These are phyloP conservation scores for Lunularia cruciata DNA, from an alignment of 225 moss, liverwort and hornwort species.

Conservation along the genomic window DNA sequence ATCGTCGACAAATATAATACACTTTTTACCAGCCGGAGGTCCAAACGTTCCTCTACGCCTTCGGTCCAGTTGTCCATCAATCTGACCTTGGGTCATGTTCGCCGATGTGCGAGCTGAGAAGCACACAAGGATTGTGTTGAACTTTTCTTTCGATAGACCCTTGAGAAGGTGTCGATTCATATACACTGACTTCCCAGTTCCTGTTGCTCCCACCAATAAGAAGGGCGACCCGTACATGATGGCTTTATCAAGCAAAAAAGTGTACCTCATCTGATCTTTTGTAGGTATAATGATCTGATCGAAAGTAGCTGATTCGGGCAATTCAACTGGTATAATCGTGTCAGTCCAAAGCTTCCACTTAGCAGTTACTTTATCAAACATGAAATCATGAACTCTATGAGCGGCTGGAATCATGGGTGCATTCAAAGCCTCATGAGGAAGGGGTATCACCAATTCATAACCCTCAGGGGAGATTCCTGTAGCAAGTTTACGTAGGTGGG, in stretches of 20 bases:
- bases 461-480: slow-evolving; percentile 56
- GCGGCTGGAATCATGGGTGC: slow-evolving; percentile 66
- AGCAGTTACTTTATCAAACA: slow-evolving; percentile 78
- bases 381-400: slow-evolving; percentile 57
- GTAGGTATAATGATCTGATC: slow-evolving; percentile 87
- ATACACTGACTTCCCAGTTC: slow-evolving; percentile 81
- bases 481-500: slow-evolving; percentile 54
- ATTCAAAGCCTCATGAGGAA: slow-evolving; percentile 47
- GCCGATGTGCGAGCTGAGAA: slow-evolving; percentile 77
- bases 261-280: slow-evolving; percentile 82
- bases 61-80: slow-evolving; percentile 75
- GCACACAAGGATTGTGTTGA: slow-evolving; percentile 62
- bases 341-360: slow-evolving; percentile 77
- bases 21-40: slow-evolving; percentile 62
- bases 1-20: slow-evolving; percentile 80
- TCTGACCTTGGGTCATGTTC: slow-evolving; percentile 85
- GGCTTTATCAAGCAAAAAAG: slow-evolving; percentile 68
- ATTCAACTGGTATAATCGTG: slow-evolving; percentile 64
- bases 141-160: slow-evolving; percentile 63
- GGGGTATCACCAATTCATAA: slow-evolving; percentile 56
- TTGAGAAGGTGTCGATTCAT: slow-evolving; percentile 65
- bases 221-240: slow-evolving; percentile 63
- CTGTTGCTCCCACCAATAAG: slow-evolving; percentile 77
- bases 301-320: slow-evolving; percentile 57
- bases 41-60: slow-evolving; percentile 66